Conservation (phyloP, 768 basidiomycete species). For the Mycena maculata region DNA sequence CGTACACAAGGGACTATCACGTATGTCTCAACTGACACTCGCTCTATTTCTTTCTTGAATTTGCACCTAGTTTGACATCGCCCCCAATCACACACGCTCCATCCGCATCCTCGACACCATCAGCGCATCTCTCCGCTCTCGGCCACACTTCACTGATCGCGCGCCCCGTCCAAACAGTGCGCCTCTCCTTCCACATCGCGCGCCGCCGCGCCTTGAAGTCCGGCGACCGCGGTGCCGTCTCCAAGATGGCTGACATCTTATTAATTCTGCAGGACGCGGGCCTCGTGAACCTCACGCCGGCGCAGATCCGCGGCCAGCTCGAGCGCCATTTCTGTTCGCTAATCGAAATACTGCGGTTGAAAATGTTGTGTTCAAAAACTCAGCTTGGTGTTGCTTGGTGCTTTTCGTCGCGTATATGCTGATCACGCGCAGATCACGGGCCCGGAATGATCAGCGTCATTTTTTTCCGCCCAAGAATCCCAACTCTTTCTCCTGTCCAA, state of each 20-base stretch:
- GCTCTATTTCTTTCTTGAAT: neutral
- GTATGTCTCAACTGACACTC: neutral
- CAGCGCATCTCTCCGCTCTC: neutral
- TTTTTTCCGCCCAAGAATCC: too few species aligned
- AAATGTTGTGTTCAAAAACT: too few species aligned
- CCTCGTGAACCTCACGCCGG: neutral
- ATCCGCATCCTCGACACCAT: neutral
- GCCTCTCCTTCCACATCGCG: slow-evolving; percentile 6
- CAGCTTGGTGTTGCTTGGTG: too few species aligned
- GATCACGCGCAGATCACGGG: too few species aligned
- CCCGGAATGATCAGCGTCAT: too few species aligned
- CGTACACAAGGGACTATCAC: slow-evolving; percentile 9
- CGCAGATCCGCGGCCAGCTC: slow-evolving; percentile 6
- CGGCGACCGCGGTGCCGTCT: slow-evolving; percentile 5
- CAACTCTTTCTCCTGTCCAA: too few species aligned
- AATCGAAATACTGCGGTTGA: too few species aligned
- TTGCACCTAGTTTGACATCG: neutral
- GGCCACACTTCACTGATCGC: neutral
- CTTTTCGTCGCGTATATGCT: too few species aligned
- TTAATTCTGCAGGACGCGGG: neutral
- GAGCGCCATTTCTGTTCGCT: too few species aligned
- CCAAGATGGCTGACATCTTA: slow-evolving; percentile 1
- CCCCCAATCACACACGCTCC: slow-evolving; percentile 1
- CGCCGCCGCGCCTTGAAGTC: slow-evolving; percentile 23
- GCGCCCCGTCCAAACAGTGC: neutral